Percentiles rank a stretch among this genome's conserved stretches.
phyloP scores from a whole-genome alignment of 352 stramenopile genomes.

The Phytophthora citricola region DNA sequence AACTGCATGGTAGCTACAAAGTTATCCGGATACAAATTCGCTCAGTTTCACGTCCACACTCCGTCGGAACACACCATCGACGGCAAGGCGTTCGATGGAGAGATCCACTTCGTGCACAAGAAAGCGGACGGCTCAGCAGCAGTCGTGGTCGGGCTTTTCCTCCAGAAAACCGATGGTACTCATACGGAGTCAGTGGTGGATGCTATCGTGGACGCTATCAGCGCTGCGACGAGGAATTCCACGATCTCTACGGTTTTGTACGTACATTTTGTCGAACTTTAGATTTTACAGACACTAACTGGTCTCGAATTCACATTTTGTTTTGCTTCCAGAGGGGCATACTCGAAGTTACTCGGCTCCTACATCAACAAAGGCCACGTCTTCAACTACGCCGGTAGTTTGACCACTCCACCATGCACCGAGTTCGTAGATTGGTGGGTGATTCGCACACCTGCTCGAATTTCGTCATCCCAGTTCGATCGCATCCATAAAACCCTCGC shows the following conservation, averaged over 20 bases:
- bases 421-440: constrained; percentile 48
- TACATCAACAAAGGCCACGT: constrained; percentile 45
- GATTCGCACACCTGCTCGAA: constrained; percentile 22
- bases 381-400: constrained; percentile 42
- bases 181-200: not conserved
- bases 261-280: not conserved
- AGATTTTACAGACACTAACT: too few species aligned
- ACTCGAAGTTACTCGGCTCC: constrained; percentile 21
- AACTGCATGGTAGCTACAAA: constrained; percentile 45
- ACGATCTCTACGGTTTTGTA: not conserved
- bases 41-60: constrained; percentile 43
- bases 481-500: constrained; percentile 24
- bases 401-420: constrained; percentile 38
- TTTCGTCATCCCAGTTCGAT: constrained; percentile 28
- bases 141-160: constrained; percentile 40
- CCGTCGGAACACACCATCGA: constrained; percentile 49
- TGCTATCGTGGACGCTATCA: not conserved
- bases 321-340: not conserved
- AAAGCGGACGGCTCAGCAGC: constrained; percentile 30
- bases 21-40: constrained; percentile 26
- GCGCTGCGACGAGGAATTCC: not conserved
- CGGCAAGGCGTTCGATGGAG: constrained; percentile 35
- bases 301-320: not conserved
- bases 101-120: constrained; percentile 49
- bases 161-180: constrained; percentile 15